These are phyloP conservation scores for Penicillium sp. DNA, from an alignment of 2,329 filamentous ascomycete genomes.

Conservation along the genomic window DNA sequence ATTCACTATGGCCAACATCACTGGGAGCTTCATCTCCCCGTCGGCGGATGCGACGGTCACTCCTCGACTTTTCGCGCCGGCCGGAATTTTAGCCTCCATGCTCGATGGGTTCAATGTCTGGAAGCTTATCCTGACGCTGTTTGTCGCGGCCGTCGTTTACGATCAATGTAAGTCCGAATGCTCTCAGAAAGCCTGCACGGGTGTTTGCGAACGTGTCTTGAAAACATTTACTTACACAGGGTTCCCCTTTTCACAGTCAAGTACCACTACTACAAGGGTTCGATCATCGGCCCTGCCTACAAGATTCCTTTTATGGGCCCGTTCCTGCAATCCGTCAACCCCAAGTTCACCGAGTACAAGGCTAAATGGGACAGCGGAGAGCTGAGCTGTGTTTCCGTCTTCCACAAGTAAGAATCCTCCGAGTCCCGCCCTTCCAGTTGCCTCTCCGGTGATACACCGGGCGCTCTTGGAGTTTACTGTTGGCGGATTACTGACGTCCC, in stretches of 20 bases:
- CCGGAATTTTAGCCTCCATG: constrained; percentile 53
- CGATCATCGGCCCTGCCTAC: constrained; percentile 70
- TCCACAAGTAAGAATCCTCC: constrained; percentile 76
- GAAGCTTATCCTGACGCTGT: constrained; percentile 67
- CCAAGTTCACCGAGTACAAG: constrained; percentile 87
- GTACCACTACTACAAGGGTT: constrained; percentile 72
- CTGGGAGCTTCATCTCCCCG: constrained; percentile 68
- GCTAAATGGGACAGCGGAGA: constrained; percentile 89
- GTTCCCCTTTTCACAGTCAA: constrained; percentile 54
- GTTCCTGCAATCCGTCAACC: constrained; percentile 87
- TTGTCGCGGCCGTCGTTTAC: constrained; percentile 73
- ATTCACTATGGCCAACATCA: constrained; percentile 49
- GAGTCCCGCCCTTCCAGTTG: background rate
- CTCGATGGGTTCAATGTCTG: constrained; percentile 61
- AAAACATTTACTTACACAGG: constrained; percentile 3
- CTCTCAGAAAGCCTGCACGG: background rate
- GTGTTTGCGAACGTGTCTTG: constrained; percentile 2
- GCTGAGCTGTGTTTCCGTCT: constrained; percentile 95
- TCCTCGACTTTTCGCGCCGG: constrained; percentile 50
- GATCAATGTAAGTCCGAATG: constrained; percentile 72
- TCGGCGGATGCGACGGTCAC: constrained; percentile 62
- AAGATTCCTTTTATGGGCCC: constrained; percentile 92
- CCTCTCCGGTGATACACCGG: background rate
- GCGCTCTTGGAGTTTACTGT: background rate
- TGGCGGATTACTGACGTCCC: background rate